phyloP scores from a whole-genome alignment of 306 rosid genomes.

The Inga leiocalycina region DNA sequence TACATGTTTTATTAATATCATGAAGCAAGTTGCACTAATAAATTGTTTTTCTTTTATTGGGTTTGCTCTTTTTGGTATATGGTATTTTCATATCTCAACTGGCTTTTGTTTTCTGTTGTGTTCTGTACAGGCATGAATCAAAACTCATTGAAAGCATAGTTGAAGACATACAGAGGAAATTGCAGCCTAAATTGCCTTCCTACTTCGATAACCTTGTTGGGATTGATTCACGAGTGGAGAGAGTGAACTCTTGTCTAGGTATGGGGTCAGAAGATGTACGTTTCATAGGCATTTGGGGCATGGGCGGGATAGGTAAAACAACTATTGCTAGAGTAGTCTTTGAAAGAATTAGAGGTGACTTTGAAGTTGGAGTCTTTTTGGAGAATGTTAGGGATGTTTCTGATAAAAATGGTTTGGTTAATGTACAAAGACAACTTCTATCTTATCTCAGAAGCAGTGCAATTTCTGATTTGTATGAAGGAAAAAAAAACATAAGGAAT shows the following conservation, averaged over 20 bases:
- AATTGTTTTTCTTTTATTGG: not conserved
- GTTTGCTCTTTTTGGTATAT: not conserved
- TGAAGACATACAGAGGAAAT: not conserved
- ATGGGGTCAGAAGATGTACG: not conserved
- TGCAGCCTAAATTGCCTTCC: not conserved
- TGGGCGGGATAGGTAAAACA: not conserved
- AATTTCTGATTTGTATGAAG: not conserved
- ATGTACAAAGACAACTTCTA: not conserved
- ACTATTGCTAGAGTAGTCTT: not conserved
- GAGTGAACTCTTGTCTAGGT: not conserved
- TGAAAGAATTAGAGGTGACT: not conserved
- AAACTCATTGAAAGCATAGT: not conserved
- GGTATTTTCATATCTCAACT: not conserved
- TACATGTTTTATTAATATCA: not conserved
- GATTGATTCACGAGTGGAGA: not conserved
- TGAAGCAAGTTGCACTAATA: not conserved
- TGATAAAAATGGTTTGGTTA: not conserved
- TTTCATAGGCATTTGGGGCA: not conserved
- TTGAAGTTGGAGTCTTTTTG: not conserved
- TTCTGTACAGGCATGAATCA: not conserved
- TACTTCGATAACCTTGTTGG: not conserved
- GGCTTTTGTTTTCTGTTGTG: not conserved
- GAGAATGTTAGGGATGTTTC: not conserved
- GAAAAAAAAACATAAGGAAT: not conserved
- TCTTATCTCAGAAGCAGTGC: not conserved